Conservation (phyloP, 768 basidiomycete species). For the Tylopilus balloui region DNA sequence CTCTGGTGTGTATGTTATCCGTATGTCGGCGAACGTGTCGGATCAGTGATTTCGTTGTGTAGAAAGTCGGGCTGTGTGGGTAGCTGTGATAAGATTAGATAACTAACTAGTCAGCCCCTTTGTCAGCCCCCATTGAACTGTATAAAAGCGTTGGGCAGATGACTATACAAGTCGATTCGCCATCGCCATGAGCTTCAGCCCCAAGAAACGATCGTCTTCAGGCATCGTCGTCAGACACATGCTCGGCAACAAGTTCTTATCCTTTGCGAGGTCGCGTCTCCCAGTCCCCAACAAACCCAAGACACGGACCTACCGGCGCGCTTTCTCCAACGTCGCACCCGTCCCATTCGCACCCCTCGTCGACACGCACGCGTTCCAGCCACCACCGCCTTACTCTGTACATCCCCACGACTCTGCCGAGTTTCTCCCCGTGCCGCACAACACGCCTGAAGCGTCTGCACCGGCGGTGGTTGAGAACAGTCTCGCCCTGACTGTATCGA, state of each 20-base stretch:
- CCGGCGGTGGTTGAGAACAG: neutral
- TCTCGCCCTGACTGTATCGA: neutral
- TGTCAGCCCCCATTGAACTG: conserved; percentile 16
- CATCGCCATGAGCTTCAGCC: conserved; percentile 8
- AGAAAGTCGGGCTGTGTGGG: too few species aligned
- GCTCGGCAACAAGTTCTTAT: conserved; percentile 17
- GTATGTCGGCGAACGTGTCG: too few species aligned
- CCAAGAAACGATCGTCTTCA: conserved; percentile 6
- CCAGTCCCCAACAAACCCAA: conserved; percentile 17
- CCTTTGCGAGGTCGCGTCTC: conserved; percentile 25
- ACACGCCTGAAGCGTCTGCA: conserved; percentile 19
- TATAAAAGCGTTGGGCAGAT: conserved; percentile 5
- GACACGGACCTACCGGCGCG: conserved; percentile 6
- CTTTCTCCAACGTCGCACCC: conserved; percentile 14
- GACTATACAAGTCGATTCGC: neutral
- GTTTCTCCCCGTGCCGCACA: conserved; percentile 24
- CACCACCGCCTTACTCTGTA: conserved; percentile 23
- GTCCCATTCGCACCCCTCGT: conserved; percentile 28
- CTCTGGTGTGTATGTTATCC: too few species aligned
- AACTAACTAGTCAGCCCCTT: conserved; percentile 1
- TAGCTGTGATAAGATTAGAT: neutral
- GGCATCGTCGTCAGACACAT: conserved; percentile 4
- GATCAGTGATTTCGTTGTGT: too few species aligned
- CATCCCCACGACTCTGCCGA: conserved; percentile 7
- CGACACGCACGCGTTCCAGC: conserved; percentile 25